A percentile compares a stretch with the other conserved stretches of the same genome.
Conservation (phyloP, 2,329 filamentous ascomycete genomes). For the Clarireedia homoeocarpa region DNA sequence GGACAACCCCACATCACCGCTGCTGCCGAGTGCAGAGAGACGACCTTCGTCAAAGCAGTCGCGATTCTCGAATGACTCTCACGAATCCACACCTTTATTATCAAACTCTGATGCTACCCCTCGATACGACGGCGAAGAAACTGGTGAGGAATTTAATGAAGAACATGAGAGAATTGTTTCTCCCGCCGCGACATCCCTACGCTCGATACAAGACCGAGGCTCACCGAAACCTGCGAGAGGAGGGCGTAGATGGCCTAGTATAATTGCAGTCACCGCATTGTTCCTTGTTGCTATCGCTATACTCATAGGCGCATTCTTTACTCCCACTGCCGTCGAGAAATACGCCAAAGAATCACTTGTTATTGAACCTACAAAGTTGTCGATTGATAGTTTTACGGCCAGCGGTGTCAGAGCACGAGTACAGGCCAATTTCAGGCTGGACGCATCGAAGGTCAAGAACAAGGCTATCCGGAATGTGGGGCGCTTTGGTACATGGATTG, state of each 20-base stretch:
- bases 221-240: constrained; percentile 29
- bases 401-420: constrained; percentile 73
- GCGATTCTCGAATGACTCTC: constrained; percentile 2
- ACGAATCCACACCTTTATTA: constrained; percentile 31
- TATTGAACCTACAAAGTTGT: constrained; percentile 74
- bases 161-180: constrained; percentile 20
- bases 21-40: constrained; percentile 3
- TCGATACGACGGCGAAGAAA: constrained; percentile 26
- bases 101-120: constrained; percentile 23
- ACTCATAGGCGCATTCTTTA: constrained; percentile 71
- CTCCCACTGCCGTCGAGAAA: constrained; percentile 70
- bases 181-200: constrained; percentile 30
- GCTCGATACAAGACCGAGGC: constrained; percentile 27
- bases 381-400: constrained; percentile 75
- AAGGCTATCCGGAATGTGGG: constrained; percentile 68
- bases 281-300: constrained; percentile 57
- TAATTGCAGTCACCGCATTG: constrained; percentile 63
- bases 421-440: constrained; percentile 73
- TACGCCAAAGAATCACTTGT: constrained; percentile 80
- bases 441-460: constrained; percentile 67
- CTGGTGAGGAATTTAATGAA: constrained; percentile 19
- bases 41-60: constrained; percentile 8
- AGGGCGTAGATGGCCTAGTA: constrained; percentile 62
- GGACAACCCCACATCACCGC: constrained; percentile 6
- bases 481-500: constrained; percentile 70